Percentiles rank a stretch among this genome's conserved stretches.
phyloP scores from a whole-genome alignment of 768 basidiomycete genomes.

The Suillus cothurnatus region DNA sequence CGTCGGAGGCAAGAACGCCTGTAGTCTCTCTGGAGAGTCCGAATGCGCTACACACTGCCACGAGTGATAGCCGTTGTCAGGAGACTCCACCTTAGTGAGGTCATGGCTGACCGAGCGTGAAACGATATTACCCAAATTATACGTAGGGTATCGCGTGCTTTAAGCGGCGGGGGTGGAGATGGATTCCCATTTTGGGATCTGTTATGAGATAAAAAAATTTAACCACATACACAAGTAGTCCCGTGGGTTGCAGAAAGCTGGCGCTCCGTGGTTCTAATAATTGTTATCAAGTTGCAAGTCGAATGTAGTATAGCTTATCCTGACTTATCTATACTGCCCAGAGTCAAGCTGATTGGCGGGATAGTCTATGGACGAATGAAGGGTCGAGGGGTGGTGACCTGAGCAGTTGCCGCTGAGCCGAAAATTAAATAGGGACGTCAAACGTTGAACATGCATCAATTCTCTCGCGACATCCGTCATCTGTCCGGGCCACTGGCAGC shows the following conservation, averaged over 20 bases:
- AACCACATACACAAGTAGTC: neutral
- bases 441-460: neutral
- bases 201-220: neutral
- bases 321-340: neutral
- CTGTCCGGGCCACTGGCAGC: neutral
- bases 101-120: neutral
- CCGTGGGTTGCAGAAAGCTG: slow-evolving; percentile 1
- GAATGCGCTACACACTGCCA: neutral
- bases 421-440: neutral
- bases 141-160: neutral
- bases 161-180: slow-evolving; percentile 13
- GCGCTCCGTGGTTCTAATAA: neutral
- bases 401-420: neutral
- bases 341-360: neutral
- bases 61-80: neutral
- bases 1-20: neutral
- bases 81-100: neutral
- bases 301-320: neutral
- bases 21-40: neutral
- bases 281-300: neutral
- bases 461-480: neutral
- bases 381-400: slow-evolving; percentile 1
- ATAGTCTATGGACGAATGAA: neutral
- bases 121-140: slow-evolving; percentile 6
- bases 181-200: neutral